Conservation (phyloP, 2,329 filamentous ascomycete genomes). For the Penicillium digitatum region DNA sequence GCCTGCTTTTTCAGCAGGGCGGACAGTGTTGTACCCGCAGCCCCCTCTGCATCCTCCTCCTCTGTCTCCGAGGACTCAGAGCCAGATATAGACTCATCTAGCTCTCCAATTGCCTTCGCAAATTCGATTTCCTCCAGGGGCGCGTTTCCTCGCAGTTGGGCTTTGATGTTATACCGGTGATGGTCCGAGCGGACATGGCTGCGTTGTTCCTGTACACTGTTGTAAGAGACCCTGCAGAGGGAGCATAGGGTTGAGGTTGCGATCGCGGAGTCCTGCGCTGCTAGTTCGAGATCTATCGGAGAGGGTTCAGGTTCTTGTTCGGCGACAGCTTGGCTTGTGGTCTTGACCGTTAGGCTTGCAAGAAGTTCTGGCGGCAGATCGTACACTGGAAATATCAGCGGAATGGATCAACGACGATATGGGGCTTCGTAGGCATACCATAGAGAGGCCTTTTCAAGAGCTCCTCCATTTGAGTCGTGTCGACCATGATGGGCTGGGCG, state of each 20-base stretch:
- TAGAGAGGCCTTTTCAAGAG: conserved; percentile 51
- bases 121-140: conserved; percentile 79
- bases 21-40: conserved; percentile 55
- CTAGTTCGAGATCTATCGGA: conserved; percentile 29
- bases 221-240: conserved; percentile 70
- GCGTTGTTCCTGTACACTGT: conserved; percentile 73
- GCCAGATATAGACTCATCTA: conserved; percentile 89
- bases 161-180: conserved; percentile 91
- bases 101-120: conserved; percentile 74
- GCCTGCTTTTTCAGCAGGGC: conserved; percentile 80
- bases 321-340: conserved; percentile 37
- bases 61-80: conserved; percentile 67
- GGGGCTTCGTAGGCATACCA: conserved; percentile 32
- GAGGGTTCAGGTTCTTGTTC: conserved; percentile 20
- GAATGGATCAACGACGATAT: not conserved
- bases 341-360: conserved; percentile 60
- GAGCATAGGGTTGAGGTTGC: conserved; percentile 68
- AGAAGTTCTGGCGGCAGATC: conserved; percentile 74
- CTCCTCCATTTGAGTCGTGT: conserved; percentile 30
- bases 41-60: conserved; percentile 54
- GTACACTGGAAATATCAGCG: conserved; percentile 59
- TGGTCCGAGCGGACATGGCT: conserved; percentile 84
- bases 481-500: conserved; percentile 19
- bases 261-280: conserved; percentile 42
- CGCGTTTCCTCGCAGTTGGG: conserved; percentile 70